These are phyloP conservation scores for Mycena maculata DNA, from an alignment of 768 basidiomycete genomes.

Conservation along the genomic window DNA sequence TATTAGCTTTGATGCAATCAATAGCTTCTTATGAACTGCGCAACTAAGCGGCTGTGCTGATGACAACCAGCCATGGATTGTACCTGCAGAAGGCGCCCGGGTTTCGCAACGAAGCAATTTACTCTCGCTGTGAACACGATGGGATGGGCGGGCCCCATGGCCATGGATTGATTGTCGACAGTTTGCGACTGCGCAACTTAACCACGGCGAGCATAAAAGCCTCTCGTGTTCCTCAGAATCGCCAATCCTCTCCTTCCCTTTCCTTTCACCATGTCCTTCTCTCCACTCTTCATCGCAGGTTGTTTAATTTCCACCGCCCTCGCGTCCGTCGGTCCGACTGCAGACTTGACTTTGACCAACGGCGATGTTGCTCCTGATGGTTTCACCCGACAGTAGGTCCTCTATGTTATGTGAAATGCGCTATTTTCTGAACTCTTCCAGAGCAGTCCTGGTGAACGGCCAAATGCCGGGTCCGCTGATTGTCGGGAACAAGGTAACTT, in stretches of 20 bases:
- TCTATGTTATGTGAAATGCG: not conserved
- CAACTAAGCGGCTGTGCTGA: not conserved
- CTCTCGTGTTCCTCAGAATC: not conserved
- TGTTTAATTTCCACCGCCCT: constrained; percentile 22
- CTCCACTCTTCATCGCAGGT: constrained; percentile 13
- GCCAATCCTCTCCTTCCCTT: not conserved
- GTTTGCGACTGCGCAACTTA: not conserved
- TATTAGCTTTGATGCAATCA: not conserved
- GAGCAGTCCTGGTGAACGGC: constrained; percentile 18
- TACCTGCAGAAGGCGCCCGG: not conserved
- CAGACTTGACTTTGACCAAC: constrained; percentile 23
- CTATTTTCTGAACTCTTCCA: not conserved
- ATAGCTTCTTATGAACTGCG: not conserved
- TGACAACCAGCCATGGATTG: not conserved
- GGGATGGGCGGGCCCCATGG: no score
- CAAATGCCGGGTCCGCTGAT: constrained; percentile 21
- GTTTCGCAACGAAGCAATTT: no score
- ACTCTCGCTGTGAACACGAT: no score
- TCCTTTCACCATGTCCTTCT: constrained; percentile 9
- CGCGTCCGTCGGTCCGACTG: constrained; percentile 30
- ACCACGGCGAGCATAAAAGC: not conserved
- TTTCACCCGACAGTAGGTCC: constrained; percentile 20
- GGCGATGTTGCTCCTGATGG: constrained; percentile 28
- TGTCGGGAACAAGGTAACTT: constrained; percentile 16
- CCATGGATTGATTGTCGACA: no score